Evolutionary conservation across 768 basidiomycete species (phyloP), one percentile per base, ranked within the genome.

Genomic region (Lactarius tabidus): DNA sequence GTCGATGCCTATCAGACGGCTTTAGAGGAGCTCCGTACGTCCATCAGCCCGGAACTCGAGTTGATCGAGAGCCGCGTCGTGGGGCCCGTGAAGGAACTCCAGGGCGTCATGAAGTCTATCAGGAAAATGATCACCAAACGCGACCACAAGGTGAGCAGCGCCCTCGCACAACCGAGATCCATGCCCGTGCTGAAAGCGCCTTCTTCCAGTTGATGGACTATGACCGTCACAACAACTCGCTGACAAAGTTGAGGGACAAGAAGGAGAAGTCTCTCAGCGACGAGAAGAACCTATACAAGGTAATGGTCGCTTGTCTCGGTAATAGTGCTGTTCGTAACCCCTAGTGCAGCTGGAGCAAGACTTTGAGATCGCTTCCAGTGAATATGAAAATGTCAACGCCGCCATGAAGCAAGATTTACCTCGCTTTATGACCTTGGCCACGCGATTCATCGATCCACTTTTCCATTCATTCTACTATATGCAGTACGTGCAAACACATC

Each of bases 381-480:
- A 98, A 71, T 98, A 95, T 68, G 95, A 97, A 65, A 92, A 90
- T 72, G 90, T 94, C 78, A 98, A 96, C 74, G 88, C 82, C 66
- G 83, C 89, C 6, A 78, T 98, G 77, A 98, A 99, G 79, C 82
- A 85, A 63, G 97, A 99, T 72, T 80, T 99, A 36, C 95, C 95
- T 3, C 85, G 85, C n/a, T 98, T 98, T 81, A 87, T 98, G 84
- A 80, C 79, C 33, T 84, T 98, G 67, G 81, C 90, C 1, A 90
- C 93, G 2, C 85, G 88, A 68, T 98, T 98, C 77, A 93, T 98
- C 73, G 90, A 95, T 70, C 97, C 97, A 1, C 80, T 98, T n/a
- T 99, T 98, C 84, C 90, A 96, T 71, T 96, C 94, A 20, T 95
- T 95, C 82, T 99, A 90, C 81, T 99, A 96, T 76, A 98, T 99